Percentiles rank a stretch among this genome's conserved stretches.
phyloP scores from a whole-genome alignment of 805 yeast genomes.

The Starmerella floris region DNA sequence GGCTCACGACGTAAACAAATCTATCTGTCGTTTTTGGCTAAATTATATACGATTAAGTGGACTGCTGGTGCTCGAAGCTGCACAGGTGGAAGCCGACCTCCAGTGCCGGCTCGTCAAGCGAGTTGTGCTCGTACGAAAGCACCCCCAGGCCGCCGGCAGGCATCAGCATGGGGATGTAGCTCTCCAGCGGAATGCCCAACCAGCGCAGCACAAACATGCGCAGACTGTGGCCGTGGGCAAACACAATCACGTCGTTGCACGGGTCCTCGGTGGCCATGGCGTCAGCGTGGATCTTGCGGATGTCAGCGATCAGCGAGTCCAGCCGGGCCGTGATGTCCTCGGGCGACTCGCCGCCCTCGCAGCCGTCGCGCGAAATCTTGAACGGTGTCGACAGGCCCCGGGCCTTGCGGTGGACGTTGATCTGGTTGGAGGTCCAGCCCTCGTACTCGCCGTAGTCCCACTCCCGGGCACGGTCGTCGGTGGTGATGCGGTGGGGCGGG shows the following conservation, averaged over 20 bases:
- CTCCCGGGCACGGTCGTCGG: constrained; percentile 58
- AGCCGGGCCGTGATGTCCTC: constrained; percentile 55
- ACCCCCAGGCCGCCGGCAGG: constrained; percentile 97
- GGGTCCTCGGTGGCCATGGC: constrained; percentile 29
- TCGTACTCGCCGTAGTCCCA: constrained; percentile 98
- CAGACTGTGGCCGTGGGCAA: constrained; percentile 89
- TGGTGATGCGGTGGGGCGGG: constrained; percentile 17
- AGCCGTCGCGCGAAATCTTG: constrained; percentile 88
- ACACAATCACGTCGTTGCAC: constrained; percentile 61
- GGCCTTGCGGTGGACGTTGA: constrained; percentile 31
- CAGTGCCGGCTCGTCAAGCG: constrained; percentile 75
- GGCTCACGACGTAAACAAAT: too few relatives aligned
- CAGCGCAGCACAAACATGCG: constrained; percentile 84
- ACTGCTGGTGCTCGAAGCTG: constrained; percentile 18
- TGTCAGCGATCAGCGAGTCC: constrained; percentile 52
- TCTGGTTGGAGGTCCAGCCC: constrained; percentile 60
- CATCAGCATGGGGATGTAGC: constrained; percentile 67
- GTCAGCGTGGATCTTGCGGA: constrained; percentile 36
- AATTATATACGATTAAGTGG: constrained; percentile 1
- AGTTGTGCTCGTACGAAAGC: constrained; percentile 75
- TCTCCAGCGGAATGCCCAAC: constrained; percentile 46
- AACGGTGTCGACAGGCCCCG: constrained; percentile 16
- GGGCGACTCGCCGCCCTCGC: constrained; percentile 75
- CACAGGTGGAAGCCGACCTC: constrained; percentile 38
- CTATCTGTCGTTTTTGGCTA: too few relatives aligned